Conservation (phyloP, 2,329 filamentous ascomycete species). For the Aspergillus proliferans region DNA sequence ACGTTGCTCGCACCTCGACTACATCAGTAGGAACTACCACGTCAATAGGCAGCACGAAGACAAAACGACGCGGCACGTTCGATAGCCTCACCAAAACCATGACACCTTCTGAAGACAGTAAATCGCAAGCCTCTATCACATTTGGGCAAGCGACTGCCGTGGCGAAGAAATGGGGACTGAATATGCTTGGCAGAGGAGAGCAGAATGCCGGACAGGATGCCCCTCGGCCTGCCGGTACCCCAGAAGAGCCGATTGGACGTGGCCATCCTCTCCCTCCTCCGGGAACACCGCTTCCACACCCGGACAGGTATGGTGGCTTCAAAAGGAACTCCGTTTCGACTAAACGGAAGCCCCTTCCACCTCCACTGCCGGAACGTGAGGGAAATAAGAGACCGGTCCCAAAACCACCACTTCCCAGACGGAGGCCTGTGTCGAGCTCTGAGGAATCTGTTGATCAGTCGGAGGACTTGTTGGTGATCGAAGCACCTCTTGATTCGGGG, state of each 20-base stretch:
- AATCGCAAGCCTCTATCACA: slow-evolving; percentile 36
- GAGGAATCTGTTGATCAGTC: slow-evolving; percentile 30
- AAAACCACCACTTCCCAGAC: slow-evolving; percentile 47
- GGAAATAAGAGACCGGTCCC: slow-evolving; percentile 31
- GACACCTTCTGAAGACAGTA: slow-evolving; percentile 28
- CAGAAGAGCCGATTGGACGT: slow-evolving; percentile 68
- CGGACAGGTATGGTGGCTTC: slow-evolving; percentile 50
- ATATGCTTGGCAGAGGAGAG: slow-evolving; percentile 43
- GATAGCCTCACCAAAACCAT: slow-evolving; percentile 24
- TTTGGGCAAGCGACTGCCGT: slow-evolving; percentile 49
- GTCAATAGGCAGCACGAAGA: slow-evolving; percentile 22
- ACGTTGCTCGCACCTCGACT: slow-evolving; percentile 17
- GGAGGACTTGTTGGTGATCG: slow-evolving; percentile 58
- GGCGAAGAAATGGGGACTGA: slow-evolving; percentile 56
- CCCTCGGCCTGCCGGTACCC: slow-evolving; percentile 38
- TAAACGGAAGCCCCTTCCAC: slow-evolving; percentile 58
- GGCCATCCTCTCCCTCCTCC: slow-evolving; percentile 77
- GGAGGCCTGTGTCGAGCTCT: slow-evolving; percentile 29
- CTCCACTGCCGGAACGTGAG: slow-evolving; percentile 29
- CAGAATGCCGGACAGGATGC: slow-evolving; percentile 36
- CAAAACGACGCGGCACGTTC: slow-evolving; percentile 23
- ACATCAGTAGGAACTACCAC: slow-evolving; percentile 21
- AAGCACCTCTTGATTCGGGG: slow-evolving; percentile 58
- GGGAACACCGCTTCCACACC: slow-evolving; percentile 68
- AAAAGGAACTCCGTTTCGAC: slow-evolving; percentile 54